Evolutionary conservation across 371 early-diverging fungal species (phyloP).

Genomic region (Coemansia sp.): DNA sequence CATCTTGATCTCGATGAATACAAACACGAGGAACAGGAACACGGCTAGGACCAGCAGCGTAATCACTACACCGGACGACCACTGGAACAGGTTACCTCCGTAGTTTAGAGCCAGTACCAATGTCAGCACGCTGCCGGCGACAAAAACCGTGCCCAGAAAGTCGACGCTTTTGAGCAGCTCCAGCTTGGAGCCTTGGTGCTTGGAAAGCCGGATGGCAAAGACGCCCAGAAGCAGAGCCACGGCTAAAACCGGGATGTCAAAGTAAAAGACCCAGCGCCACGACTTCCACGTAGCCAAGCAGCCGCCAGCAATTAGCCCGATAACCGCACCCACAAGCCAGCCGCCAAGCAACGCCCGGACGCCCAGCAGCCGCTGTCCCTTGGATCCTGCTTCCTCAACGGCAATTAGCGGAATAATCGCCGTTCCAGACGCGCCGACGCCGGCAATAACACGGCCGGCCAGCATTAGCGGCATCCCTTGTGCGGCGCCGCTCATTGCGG

Average conservation of each 20-base stretch:
- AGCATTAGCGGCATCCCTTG: constrained; percentile 61
- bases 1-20: constrained; percentile 58
- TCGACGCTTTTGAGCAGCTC: constrained; percentile 64
- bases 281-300: constrained; percentile 58
- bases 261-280: constrained; percentile 74
- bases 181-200: constrained; percentile 15
- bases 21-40: constrained; percentile 55
- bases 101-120: constrained; percentile 62
- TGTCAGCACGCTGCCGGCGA: constrained; percentile 56
- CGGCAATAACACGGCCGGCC: constrained; percentile 69
- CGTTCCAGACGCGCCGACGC: constrained; percentile 69
- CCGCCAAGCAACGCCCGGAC: constrained; percentile 56
- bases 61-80: constrained; percentile 66
- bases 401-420: constrained; percentile 57
- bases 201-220: constrained; percentile 52
- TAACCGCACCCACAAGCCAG: constrained; percentile 61
- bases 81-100: constrained; percentile 61
- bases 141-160: constrained; percentile 60
- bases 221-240: constrained; percentile 55
- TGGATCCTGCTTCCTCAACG: constrained; percentile 27
- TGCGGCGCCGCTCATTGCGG: constrained; percentile 58
- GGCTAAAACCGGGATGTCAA: constrained; percentile 64
- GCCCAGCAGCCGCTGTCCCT: constrained; percentile 54
- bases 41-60: constrained; percentile 57
- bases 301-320: constrained; percentile 73